Percentiles rank a stretch among this genome's conserved stretches.
Conservation (phyloP, 495 filamentous ascomycete genomes). For the Viridothelium virens region DNA sequence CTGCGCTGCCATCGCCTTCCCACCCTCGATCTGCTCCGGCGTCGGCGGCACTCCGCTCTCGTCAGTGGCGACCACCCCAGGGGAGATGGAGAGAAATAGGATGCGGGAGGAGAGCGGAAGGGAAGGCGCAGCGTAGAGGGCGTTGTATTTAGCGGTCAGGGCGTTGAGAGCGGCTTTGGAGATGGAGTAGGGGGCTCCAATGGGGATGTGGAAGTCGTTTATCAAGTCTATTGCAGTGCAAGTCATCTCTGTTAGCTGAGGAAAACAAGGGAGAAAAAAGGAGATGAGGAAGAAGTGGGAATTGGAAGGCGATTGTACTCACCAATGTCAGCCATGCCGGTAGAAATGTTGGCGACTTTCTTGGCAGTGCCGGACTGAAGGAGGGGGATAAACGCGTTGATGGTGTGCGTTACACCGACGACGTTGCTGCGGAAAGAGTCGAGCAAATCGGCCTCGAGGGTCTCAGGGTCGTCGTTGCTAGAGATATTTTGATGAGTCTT, state of each 20-base stretch:
- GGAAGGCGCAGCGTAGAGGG: conserved; percentile 9
- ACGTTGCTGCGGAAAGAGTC: conserved; percentile 23
- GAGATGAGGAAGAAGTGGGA: neutral
- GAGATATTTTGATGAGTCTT: neutral
- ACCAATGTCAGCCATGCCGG: conserved; percentile 24
- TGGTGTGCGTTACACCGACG: conserved; percentile 23
- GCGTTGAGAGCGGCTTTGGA: conserved; percentile 27
- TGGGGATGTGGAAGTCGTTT: conserved; percentile 16
- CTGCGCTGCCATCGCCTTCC: conserved; percentile 16
- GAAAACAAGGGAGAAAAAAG: neutral
- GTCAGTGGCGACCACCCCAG: conserved; percentile 24
- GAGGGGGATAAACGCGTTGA: conserved; percentile 30
- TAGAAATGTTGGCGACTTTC: conserved; percentile 26
- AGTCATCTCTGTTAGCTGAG: neutral
- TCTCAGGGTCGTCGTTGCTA: conserved; percentile 13
- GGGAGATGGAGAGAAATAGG: conserved; percentile 22
- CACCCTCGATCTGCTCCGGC: conserved; percentile 11
- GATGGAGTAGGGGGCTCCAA: conserved; percentile 21
- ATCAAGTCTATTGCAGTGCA: conserved; percentile 16
- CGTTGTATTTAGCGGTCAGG: conserved; percentile 27
- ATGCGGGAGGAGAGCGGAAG: conserved; percentile 22
- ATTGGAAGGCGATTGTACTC: neutral
- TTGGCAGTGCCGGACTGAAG: conserved; percentile 20
- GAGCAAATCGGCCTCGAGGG: conserved; percentile 21
- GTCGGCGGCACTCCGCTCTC: conserved; percentile 5